A percentile compares a stretch with the other conserved stretches of the same genome.
phyloP scores from a whole-genome alignment of 2,329 filamentous ascomycete species.

The Ascochyta lentis region DNA sequence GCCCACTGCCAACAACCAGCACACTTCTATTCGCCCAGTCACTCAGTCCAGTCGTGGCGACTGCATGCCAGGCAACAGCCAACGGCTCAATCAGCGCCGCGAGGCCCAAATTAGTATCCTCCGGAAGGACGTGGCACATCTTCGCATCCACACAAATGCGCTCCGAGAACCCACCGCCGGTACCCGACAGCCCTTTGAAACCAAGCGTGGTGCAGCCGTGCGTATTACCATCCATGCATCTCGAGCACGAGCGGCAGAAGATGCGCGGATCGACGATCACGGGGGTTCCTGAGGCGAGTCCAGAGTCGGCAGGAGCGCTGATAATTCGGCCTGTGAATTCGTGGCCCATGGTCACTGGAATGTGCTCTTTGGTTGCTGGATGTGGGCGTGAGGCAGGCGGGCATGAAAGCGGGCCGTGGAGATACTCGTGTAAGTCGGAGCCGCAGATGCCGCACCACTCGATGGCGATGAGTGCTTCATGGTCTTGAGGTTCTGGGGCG shows the following conservation, averaged over 20 bases:
- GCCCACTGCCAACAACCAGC: constrained; percentile 38
- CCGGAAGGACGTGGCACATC: constrained; percentile 31
- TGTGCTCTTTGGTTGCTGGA: constrained; percentile 23
- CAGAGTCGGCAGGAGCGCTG: constrained; percentile 23
- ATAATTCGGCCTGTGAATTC: constrained; percentile 41
- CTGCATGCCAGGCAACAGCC: constrained; percentile 41
- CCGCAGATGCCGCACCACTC: constrained; percentile 45
- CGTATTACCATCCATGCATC: constrained; percentile 23
- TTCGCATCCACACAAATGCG: constrained; percentile 31
- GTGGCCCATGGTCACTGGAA: constrained; percentile 42
- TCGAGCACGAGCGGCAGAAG: constrained; percentile 33
- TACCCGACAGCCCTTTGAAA: constrained; percentile 35
- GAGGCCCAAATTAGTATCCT: constrained; percentile 30
- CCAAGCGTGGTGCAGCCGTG: constrained; percentile 33
- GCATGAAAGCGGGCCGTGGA: constrained; percentile 23
- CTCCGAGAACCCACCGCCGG: constrained; percentile 39
- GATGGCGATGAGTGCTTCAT: constrained; percentile 38
- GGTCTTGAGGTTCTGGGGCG: constrained; percentile 25
- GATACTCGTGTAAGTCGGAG: constrained; percentile 39
- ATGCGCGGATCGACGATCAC: constrained; percentile 42
- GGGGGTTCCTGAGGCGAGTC: constrained; percentile 31
- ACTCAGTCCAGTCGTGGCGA: constrained; percentile 12
- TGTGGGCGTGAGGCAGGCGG: constrained; percentile 28
- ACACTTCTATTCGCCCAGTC: constrained; percentile 25
- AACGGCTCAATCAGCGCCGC: constrained; percentile 41